phyloP scores from a whole-genome alignment of 2,329 filamentous ascomycete genomes.

The Epichloe typhina region DNA sequence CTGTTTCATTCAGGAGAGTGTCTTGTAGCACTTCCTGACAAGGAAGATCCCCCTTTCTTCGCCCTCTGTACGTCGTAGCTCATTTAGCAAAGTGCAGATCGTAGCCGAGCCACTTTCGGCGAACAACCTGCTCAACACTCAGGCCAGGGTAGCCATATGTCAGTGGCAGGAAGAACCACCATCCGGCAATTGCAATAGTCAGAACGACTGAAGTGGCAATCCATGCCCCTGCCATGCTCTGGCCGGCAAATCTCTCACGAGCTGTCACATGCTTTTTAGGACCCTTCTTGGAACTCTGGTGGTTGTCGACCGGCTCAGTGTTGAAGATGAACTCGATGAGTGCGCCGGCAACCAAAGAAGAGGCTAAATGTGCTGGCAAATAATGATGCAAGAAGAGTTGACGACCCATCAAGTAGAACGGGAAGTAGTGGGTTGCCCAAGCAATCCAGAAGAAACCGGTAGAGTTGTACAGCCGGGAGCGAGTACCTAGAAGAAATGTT shows the following conservation, averaged over 20 bases:
- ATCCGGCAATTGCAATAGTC: slow-evolving; percentile 55
- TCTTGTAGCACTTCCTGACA: no score
- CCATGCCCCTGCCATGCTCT: slow-evolving; percentile 70
- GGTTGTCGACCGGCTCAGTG: slow-evolving; percentile 51
- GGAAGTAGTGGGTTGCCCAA: slow-evolving; percentile 94
- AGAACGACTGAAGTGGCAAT: slow-evolving; percentile 62
- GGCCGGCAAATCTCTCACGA: slow-evolving; percentile 64
- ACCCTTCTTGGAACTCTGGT: slow-evolving; percentile 26
- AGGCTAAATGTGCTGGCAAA: slow-evolving; percentile 85
- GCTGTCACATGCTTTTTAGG: slow-evolving; percentile 58
- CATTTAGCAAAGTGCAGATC: slow-evolving; percentile 99
- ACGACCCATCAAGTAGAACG: slow-evolving; percentile 95
- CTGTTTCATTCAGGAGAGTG: no score
- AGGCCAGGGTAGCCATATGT: slow-evolving; percentile 93
- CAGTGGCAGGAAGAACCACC: slow-evolving; percentile 87
- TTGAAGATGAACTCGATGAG: slow-evolving; percentile 95
- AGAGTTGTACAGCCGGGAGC: slow-evolving; percentile 91
- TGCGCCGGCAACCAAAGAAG: slow-evolving; percentile 76
- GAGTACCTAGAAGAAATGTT: slow-evolving; percentile 49
- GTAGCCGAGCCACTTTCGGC: slow-evolving; percentile 91
- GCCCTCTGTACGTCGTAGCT: slow-evolving; percentile 8
- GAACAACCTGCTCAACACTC: slow-evolving; percentile 60
- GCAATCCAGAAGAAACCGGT: slow-evolving; percentile 98
- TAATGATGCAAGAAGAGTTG: slow-evolving; percentile 98
- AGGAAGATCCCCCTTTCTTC: neutral